These are phyloP conservation scores for Yamadazyma laniorum DNA, from an alignment of 805 yeast species.

Conservation along the genomic window DNA sequence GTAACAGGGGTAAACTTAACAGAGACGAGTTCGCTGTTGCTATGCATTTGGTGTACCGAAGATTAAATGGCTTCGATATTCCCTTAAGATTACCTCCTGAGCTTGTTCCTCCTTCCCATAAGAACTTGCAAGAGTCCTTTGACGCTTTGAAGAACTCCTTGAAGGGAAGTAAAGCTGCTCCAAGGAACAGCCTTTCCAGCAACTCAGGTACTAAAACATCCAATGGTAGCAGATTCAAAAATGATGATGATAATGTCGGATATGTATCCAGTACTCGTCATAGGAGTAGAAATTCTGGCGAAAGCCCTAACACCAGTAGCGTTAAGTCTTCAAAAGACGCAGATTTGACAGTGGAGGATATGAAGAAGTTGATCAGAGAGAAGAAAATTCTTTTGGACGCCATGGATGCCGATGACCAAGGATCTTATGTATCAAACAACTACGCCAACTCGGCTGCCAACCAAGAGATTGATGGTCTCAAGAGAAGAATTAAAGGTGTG, in stretches of 20 bases:
- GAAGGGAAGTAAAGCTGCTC: conserved; percentile 32
- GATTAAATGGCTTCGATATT: conserved; percentile 82
- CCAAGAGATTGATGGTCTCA: conserved; percentile 63
- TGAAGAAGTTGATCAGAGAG: conserved; percentile 67
- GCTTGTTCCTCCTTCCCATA: conserved; percentile 81
- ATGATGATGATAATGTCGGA: conserved; percentile 66
- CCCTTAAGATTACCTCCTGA: conserved; percentile 86
- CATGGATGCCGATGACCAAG: conserved; percentile 64
- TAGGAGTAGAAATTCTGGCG: conserved; percentile 33
- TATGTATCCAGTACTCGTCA: conserved; percentile 71
- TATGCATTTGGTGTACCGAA: conserved; percentile 92
- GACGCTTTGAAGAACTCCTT: conserved; percentile 67
- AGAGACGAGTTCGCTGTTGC: conserved; percentile 94
- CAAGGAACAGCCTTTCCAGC: conserved; percentile 18
- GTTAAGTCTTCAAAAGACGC: conserved; percentile 24
- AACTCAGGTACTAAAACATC: conserved; percentile 23
- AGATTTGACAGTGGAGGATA: conserved; percentile 48
- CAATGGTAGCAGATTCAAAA: conserved; percentile 49
- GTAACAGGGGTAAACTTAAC: conserved; percentile 78
- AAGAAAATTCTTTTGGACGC: conserved; percentile 71
- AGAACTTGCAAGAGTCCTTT: conserved; percentile 68
- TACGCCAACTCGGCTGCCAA: conserved; percentile 39
- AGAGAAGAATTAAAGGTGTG: conserved; percentile 51
- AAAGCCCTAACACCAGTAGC: conserved; percentile 14
- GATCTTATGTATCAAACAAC: conserved; percentile 26